Conservation (phyloP, 1,139 yeast genomes). For the Meyerozyma elateridarum region DNA sequence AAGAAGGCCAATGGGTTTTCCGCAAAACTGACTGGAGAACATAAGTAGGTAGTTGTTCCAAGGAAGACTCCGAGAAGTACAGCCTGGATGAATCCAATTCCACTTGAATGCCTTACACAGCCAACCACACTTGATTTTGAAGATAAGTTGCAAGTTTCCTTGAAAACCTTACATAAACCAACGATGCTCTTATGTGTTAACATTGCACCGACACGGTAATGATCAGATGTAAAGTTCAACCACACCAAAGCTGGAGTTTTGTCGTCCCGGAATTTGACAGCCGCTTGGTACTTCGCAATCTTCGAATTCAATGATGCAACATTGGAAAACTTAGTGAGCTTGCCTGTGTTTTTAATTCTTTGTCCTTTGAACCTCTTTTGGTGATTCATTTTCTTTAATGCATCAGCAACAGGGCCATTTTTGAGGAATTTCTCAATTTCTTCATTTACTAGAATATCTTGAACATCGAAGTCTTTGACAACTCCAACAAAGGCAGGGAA, state of each 20-base stretch:
- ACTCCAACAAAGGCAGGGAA: constrained; percentile 63
- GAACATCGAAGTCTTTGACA: constrained; percentile 64
- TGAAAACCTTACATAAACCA: constrained; percentile 81
- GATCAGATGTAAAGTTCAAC: constrained; percentile 71
- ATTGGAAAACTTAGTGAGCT: constrained; percentile 54
- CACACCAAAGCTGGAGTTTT: constrained; percentile 53
- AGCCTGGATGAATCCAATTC: constrained; percentile 84
- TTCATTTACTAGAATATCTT: constrained; percentile 69
- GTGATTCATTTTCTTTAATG: constrained; percentile 51
- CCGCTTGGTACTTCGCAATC: constrained; percentile 44
- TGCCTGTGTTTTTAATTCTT: constrained; percentile 62
- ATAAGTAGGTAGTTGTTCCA: constrained; percentile 80
- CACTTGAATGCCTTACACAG: constrained; percentile 79
- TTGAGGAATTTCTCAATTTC: constrained; percentile 72
- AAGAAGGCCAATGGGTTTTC: constrained; percentile 72
- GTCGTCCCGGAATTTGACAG: constrained; percentile 37
- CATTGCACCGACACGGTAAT: constrained; percentile 61
- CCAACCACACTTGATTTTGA: constrained; percentile 74
- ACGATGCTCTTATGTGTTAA: constrained; percentile 61
- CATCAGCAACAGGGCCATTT: constrained; percentile 61
- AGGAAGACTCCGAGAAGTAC: constrained; percentile 77
- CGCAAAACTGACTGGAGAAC: constrained; percentile 76
- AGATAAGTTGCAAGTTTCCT: constrained; percentile 85
- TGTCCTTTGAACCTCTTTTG: constrained; percentile 43
- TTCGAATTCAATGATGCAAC: constrained; percentile 42